Evolutionary conservation across 2,329 filamentous ascomycete genomes (phyloP), one percentile per base, ranked within the genome.

Genomic region (Aspergillus pseudotamarii): DNA sequence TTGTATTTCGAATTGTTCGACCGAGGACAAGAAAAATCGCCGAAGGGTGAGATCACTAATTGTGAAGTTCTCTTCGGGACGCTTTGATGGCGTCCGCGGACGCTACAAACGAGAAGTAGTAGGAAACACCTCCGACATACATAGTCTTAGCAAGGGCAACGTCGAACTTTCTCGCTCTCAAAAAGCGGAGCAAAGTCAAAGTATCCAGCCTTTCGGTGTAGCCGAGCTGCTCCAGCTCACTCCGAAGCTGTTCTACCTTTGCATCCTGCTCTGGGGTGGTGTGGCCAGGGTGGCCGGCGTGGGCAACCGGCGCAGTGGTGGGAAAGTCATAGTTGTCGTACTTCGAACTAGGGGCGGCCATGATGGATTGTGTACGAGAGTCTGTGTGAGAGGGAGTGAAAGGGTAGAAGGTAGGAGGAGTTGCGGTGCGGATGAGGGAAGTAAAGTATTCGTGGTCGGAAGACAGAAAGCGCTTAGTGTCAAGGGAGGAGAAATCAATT

Each of bases 311-410:
- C 54, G 92, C 88, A 66, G 87, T 90, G 68, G 89, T 92, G 67
- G 95, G 95, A 84, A 88, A 98, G 81, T 97, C 94, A 81, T 95
- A 98, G 84, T 96, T 80, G 83, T 98, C 95, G 85, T 98, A 96
- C 83, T 97, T 97, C 78, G 92, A 86, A 80, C 96, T 89, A 73
- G 93, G 80, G 53, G 72, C 65, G 53, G 72, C 72, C 74, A 75
- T 79, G 68, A 55, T 76, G 69, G 16, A n/a, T 19, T n/a, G 38
- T 41, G 16, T 41, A n/a, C 16, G 36, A 12, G 36, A 61, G 59
- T 63, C 63, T 62, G 43, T 41, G n/a, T 50, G 28, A 28, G 54
- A 51, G 59, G 51, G 59, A 53, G 60, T 34, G 64, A 6, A 26
- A 34, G 57, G 57, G 60, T 58, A 58, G 62, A 21, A 60, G 58